Evolutionary conservation across 2,329 filamentous ascomycete species (phyloP).

Genomic region (Eurotiales sp.): DNA sequence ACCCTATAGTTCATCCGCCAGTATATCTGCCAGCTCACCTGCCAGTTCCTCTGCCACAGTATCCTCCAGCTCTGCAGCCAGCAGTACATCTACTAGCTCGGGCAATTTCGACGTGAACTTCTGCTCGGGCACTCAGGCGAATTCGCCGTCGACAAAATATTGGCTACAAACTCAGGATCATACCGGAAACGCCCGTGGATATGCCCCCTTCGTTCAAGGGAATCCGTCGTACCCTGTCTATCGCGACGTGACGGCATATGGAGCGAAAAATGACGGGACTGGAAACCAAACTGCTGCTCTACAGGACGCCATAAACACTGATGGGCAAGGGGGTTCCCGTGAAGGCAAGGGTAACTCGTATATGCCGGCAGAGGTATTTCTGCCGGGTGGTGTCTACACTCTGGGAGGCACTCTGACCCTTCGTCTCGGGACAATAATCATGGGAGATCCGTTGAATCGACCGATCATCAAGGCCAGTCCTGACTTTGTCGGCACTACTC

Average conservation of each 20-base stretch:
- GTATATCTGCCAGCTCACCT: background rate
- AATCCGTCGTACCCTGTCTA: constrained; percentile 16
- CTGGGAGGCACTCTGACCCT: constrained; percentile 24
- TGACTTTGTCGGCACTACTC: constrained; percentile 51
- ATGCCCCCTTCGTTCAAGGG: constrained; percentile 16
- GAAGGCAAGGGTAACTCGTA: constrained; percentile 16
- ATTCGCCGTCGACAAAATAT: constrained; percentile 8
- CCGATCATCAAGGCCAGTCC: constrained; percentile 52
- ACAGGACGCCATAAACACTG: constrained; percentile 19
- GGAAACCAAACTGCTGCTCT: constrained; percentile 15
- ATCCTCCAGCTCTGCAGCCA: too few species aligned
- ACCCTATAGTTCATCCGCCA: background rate
- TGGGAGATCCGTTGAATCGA: constrained; percentile 36
- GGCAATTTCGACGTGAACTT: background rate
- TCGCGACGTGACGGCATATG: constrained; percentile 17
- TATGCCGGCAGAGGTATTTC: constrained; percentile 28
- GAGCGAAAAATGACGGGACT: constrained; percentile 14
- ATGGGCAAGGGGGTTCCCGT: constrained; percentile 17
- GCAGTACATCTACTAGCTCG: background rate
- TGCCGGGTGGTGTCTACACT: constrained; percentile 29
- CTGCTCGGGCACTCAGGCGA: background rate
- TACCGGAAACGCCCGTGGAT: constrained; percentile 15
- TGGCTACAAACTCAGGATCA: constrained; percentile 20
- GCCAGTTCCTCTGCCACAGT: background rate
- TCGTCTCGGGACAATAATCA: constrained; percentile 33